Evolutionary conservation across 352 stramenopile genomes (phyloP), one percentile per base, ranked within the genome.

Genomic region (Peronosclerospora sorghi): DNA sequence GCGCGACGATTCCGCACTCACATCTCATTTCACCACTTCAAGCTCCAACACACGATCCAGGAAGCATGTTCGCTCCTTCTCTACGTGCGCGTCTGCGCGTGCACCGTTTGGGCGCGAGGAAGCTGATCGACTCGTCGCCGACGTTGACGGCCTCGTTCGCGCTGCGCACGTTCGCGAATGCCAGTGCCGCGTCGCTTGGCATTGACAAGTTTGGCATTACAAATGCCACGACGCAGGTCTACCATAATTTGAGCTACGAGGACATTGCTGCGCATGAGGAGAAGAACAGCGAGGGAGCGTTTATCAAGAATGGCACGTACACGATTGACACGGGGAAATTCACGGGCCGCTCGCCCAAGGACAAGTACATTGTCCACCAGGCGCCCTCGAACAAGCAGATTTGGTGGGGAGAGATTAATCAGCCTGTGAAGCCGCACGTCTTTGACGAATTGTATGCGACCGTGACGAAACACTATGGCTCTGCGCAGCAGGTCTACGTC

Each of bases 241-340:
- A 95, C 77, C 84, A 81, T 54, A 98, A 98, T 68, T 56, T 98
- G 59, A 95, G 77, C 37, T 98, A 97, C 68, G 84, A 94, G 41
- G 75, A 98, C 50, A 83, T 98, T 32, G 93, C 86, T 32, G 66
- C 95, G 44, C 94, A 98, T 60, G 94, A 98, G 76, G 67, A 90
- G 18, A 70, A 65, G 32, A 97, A 98, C 72, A 86, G 92, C 21
- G 94, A 98, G 69, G 73, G 83, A 36, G 35, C 74, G 52, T 82
- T 94, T 34, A 67, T 96, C 37, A 88, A 85, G 39, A 88, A 91
- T 29, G 86, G 92, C 55, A 97, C 94, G 38, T 98, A 98, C 65
- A 86, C 83, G 21, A 95, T 98, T 37, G 94, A 98, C 65, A 99
- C 96, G 39, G 95, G 96, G 51, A 98, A 97, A 65, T 99, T 97